phyloP scores from a whole-genome alignment of 1,284 basidiomycete genomes.

The Bjerkandera adusta region DNA sequence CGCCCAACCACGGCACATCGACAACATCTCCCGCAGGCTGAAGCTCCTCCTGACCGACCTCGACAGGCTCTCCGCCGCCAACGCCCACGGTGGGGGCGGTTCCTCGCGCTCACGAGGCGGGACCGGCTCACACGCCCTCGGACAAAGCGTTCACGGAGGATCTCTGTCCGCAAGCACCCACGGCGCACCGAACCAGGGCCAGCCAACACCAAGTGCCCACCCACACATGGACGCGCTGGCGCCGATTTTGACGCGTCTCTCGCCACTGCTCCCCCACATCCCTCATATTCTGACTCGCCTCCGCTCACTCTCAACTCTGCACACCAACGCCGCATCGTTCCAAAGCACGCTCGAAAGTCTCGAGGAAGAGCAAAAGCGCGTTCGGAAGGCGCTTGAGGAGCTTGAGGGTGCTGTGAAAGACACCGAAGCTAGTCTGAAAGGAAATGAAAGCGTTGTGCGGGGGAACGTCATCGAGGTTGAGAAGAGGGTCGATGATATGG shows the following conservation, averaged over 20 bases:
- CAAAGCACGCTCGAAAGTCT: constrained; percentile 67
- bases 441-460: constrained; percentile 72
- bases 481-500: constrained; percentile 53
- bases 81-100: constrained; percentile 38
- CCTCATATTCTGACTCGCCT: constrained; percentile 89
- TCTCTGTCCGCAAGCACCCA: constrained; percentile 24
- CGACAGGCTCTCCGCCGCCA: constrained; percentile 71
- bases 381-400: constrained; percentile 63
- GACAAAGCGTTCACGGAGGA: constrained; percentile 11
- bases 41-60: constrained; percentile 93
- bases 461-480: constrained; percentile 73
- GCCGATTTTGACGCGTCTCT: constrained; percentile 79
- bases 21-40: constrained; percentile 92
- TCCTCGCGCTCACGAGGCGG: constrained; percentile 25
- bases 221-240: constrained; percentile 64
- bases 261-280: constrained; percentile 86
- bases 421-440: constrained; percentile 74
- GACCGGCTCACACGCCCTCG: constrained; percentile 14
- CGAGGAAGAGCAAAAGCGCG: constrained; percentile 67
- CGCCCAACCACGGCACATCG: constrained; percentile 94
- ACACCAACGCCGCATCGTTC: constrained; percentile 81
- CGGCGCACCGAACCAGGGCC: constrained; percentile 26
- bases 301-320: constrained; percentile 79
- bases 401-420: constrained; percentile 66
- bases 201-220: constrained; percentile 27